Evolutionary conservation across 2,329 filamentous ascomycete species (phyloP).

Genomic region (Colletotrichum sansevieriae): DNA sequence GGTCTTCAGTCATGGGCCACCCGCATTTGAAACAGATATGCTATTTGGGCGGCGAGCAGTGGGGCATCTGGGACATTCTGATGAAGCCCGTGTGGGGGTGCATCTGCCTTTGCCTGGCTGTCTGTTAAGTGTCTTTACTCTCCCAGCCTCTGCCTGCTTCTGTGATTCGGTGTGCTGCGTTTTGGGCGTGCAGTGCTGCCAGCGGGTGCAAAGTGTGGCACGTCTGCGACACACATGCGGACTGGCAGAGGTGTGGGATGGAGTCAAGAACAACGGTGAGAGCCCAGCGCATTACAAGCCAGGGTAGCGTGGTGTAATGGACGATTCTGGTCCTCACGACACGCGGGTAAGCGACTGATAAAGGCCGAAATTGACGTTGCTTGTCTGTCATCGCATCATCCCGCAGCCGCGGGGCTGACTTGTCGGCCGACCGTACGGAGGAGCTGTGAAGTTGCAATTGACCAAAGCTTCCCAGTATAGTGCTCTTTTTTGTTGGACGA

Average conservation of each 20-base stretch:
- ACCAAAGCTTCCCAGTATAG: neutral
- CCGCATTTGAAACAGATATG: constrained; percentile 33
- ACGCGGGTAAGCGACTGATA: neutral
- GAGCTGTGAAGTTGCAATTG: neutral
- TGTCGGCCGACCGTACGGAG: constrained; percentile 9
- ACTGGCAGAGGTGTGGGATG: constrained; percentile 20
- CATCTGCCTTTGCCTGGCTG: neutral
- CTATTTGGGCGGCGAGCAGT: constrained; percentile 37
- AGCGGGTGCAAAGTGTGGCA: constrained; percentile 33
- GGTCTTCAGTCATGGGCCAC: constrained; percentile 13
- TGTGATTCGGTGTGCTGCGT: constrained; percentile 21
- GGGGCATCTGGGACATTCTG: constrained; percentile 27
- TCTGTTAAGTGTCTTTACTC: neutral
- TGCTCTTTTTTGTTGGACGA: neutral
- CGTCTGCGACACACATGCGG: constrained; percentile 32
- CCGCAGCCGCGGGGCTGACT: constrained; percentile 18
- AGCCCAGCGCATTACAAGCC: constrained; percentile 3
- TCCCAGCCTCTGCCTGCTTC: constrained; percentile 5
- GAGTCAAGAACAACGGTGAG: constrained; percentile 15
- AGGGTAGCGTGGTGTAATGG: neutral
- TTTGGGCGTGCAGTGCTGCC: constrained; percentile 32
- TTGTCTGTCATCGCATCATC: constrained; percentile 3
- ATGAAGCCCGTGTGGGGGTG: constrained; percentile 23
- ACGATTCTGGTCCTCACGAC: neutral
- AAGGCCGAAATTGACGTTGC: neutral